phyloP scores from a whole-genome alignment of 148 eudicot species.

The Linanthus parryae region DNA sequence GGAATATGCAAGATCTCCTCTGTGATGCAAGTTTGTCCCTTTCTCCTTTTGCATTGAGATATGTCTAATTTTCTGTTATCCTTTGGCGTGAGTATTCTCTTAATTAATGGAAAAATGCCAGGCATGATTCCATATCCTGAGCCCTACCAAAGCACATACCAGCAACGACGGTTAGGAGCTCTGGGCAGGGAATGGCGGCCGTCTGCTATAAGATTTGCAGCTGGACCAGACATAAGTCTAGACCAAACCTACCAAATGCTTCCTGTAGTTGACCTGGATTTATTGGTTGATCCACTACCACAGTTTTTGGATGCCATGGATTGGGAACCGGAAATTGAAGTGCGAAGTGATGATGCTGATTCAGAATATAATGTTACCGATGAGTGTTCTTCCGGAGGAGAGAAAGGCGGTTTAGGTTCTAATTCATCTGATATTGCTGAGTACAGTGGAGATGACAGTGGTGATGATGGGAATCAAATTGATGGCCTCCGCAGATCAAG shows the following conservation, averaged over 20 bases:
- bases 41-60: constrained; percentile 8
- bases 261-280: constrained; percentile 71
- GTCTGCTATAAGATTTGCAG: constrained; percentile 70
- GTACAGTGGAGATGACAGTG: constrained; percentile 62
- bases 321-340: constrained; percentile 85
- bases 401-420: constrained; percentile 47
- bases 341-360: constrained; percentile 84
- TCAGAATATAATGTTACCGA: constrained; percentile 81
- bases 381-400: constrained; percentile 54
- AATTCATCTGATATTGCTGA: constrained; percentile 49
- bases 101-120: constrained; percentile 23
- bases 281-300: constrained; percentile 69
- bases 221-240: constrained; percentile 67
- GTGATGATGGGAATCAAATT: constrained; percentile 35
- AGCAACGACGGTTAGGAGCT: constrained; percentile 74
- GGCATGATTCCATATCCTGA: constrained; percentile 98
- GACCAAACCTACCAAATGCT: constrained; percentile 65
- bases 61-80: neutral
- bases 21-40: constrained; percentile 81
- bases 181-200: constrained; percentile 95
- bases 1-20: constrained; percentile 97
- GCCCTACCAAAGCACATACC: constrained; percentile 93
- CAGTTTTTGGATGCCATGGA: constrained; percentile 80
- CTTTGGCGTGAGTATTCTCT: no score
- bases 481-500: constrained; percentile 69